A percentile compares a stretch with the other conserved stretches of the same genome.
phyloP scores from a whole-genome alignment of 2,329 filamentous ascomycete genomes.

The Cladosporium sp. region DNA sequence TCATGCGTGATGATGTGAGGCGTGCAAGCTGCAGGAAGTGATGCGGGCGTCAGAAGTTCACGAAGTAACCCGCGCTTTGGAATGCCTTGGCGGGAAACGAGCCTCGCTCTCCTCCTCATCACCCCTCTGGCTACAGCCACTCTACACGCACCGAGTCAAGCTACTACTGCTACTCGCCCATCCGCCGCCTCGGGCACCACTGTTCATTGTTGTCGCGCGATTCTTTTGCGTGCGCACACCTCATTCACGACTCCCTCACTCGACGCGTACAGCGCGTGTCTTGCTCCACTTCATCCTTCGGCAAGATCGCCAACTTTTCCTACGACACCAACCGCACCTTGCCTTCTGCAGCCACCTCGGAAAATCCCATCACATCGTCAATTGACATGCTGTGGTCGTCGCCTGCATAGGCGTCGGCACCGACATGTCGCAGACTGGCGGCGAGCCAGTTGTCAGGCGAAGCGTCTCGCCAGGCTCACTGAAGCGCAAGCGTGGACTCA shows the following conservation, averaged over 20 bases:
- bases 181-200: not conserved
- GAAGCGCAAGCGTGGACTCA: constrained; percentile 30
- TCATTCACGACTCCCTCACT: not conserved
- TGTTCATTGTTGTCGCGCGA: not conserved
- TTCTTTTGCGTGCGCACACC: not conserved
- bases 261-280: constrained; percentile 14
- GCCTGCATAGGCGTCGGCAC: constrained; percentile 23
- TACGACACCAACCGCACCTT: not conserved
- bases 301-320: constrained; percentile 16
- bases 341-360: not conserved
- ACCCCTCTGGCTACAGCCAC: constrained; percentile 2
- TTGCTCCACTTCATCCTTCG: constrained; percentile 3
- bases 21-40: not conserved
- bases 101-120: constrained; percentile 4
- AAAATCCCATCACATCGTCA: not conserved
- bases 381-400: constrained; percentile 17
- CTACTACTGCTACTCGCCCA: not conserved
- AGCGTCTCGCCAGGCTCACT: constrained; percentile 30
- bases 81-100: constrained; percentile 3
- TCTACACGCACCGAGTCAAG: not conserved
- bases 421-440: constrained; percentile 34
- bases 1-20: constrained; percentile 7
- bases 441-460: constrained; percentile 24
- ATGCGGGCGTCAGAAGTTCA: not conserved
- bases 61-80: not conserved